Evolutionary conservation across 805 yeast species (phyloP), one percentile per base, ranked within the genome.

Genomic region (Zygotorulaspora danielsina): DNA sequence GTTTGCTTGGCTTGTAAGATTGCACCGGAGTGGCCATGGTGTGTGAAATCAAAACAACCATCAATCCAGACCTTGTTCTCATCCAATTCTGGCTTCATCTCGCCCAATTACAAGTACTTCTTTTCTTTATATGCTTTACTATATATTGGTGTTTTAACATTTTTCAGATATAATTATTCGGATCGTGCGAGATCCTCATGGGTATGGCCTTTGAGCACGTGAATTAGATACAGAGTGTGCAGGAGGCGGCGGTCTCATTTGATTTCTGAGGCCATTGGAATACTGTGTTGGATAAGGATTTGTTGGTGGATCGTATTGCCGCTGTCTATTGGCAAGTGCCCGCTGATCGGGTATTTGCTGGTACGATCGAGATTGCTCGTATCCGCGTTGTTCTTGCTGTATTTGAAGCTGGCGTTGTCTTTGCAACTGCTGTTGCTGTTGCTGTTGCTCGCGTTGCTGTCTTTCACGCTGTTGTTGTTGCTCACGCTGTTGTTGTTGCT

Each of bases 21-120:
- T 15, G 97, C 98, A 20, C 97, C 97, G 2, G 97, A 95, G 55
- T 93, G 98, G 17, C 95, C 97, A 57, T 93, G 97, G 61, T 93
- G 98, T 29, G 95, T 86, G 66, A 93, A 93, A 63, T 93, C 98
- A 65, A 93, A 93, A 60, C 98, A 93, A 0, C 98, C 98, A 61
- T 93, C 98, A 19, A 93, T 78, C 98, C 98, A 93, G 44, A 90
- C 82, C 36, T 82, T 65, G 30, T 58, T 41, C n/a, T 47, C 52
- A 17, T 32, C 30, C 34, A 42, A 31, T 34, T 34, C 22, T 21
- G 24, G 24, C 10, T 21, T 21, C 29, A 17, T 26, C 19, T 17
- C 36, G 12, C 16, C 33, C 20, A 19, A 26, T 11, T n/a, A 16
- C 26, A 32, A 24, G 5, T 36, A 22, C 27, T 32, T 30, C 17